Evolutionary conservation across 192 early-diverging fungal genomes (phyloP), one percentile per base, ranked within the genome.

Genomic region (Backusella tuberculispora): DNA sequence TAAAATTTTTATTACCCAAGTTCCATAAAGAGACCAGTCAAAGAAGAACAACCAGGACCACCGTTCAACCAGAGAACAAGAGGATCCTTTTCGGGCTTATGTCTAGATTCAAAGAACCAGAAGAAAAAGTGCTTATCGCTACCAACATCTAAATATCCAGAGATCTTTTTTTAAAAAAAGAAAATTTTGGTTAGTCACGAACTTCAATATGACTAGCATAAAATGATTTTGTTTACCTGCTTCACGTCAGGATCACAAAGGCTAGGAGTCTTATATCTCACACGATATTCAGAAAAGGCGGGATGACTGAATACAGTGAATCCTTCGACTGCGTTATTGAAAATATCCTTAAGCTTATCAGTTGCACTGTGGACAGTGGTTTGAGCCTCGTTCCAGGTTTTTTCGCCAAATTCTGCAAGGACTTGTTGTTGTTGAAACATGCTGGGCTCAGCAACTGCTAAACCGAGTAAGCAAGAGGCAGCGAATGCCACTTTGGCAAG

Each of bases 51-150:
- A 15, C 83, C 83, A 21, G 80, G 80, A 42, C 83, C 83, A 63
- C 83, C 83, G 26, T 81, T 84, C 5, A 84, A 70, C 83, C 83
- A 84, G 14, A 84, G 72, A 47, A 78, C 74, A 29, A 84, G 29
- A 15, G 79, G 78, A 66, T 97, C 98, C 37, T 84, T 84, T 75
- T 83, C 73, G 38, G 91, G 91, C 72, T 90, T 88, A 77, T 89
- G 83, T 76, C 95, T 92, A 7, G 95, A 93, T 80, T 97, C 97
- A 81, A 99, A 99, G 90, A 99, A 98, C 97, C 96, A 97, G 81
- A 95, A 96, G 88, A 95, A 96, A 76, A 96, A 96, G 83, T 96
- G 93, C 73, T 92, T 91, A 73, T 91, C 89, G 26, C 77, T 74
- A 37, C 78, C 90, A 46, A 80, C 85, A 77, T 93, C 91, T 48